Base-by-base conservation (phyloP, 768 basidiomycete species). In the Gyrodon lividus region DNA sequence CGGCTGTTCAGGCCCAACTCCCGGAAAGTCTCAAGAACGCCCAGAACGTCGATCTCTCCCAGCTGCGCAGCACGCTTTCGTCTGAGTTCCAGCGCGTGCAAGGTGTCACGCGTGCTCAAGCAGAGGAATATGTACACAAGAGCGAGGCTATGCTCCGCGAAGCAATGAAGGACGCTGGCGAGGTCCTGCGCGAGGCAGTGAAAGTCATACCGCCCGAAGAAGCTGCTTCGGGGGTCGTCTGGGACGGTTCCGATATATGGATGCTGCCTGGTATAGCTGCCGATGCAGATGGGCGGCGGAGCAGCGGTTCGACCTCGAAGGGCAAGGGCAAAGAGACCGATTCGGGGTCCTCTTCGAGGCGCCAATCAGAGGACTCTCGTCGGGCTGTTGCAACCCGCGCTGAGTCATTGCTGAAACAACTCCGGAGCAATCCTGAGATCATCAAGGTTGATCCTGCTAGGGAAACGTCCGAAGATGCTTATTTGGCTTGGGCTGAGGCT, bases 161-260 rank as follows among this genome's bases (percentile, higher is more conserved):
- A 51, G 88, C 83, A 2, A 78, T 90, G 60, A 86, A 83, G 60
- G 90, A 91, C 61, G 88, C 89, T 6, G 80, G 89, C 50, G 92
- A 89, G 56, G 85, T 87, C 14, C 72, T 95, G 9, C 83, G 79
- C 46, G 94, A 98, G 44, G 92, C 91, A 10, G 92, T 98, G 60
- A 95, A 94, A 67, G 87, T 97, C 45, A 76, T 98, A 13, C 95
- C 94, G 0, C 94, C 94, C 1, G 85, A 88, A 33, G 78, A 78
- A 39, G 71, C 63, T 0, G 65, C 59, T 6, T 20, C 63, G 13
- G 80, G 78, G 4, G 63, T 85, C 23, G 58, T 81, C 38, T 95
- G 92, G 92, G 93, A 95, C 65, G 93, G 92, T 1, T 72, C 84
- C 28, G 92, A 95, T 67, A 79, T 93, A 64, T 94, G 92, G 86